These are phyloP conservation scores for Camelina hispida DNA, from an alignment of 345 rosid species.

Conservation along the genomic window DNA sequence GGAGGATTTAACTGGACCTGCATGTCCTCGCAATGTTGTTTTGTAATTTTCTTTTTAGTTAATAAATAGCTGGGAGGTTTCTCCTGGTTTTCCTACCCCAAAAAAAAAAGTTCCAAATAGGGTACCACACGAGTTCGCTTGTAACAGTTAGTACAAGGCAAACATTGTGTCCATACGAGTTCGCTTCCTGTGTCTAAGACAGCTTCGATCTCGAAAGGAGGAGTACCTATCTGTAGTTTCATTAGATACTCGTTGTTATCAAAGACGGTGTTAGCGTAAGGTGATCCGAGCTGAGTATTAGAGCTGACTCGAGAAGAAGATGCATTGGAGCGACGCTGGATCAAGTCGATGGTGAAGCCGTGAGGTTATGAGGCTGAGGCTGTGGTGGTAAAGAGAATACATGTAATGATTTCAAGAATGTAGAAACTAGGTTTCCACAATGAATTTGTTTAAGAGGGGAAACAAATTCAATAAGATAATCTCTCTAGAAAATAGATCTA, in stretches of 20 bases:
- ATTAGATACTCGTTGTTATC: not conserved
- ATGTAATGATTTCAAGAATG: no score
- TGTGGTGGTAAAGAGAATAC: constrained; percentile 8
- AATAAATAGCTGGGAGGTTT: no score
- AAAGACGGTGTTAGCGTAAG: constrained; percentile 5
- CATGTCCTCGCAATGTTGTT: no score
- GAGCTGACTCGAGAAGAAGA: constrained; percentile 3
- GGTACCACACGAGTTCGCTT: no score
- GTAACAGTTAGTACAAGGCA: constrained; percentile 28
- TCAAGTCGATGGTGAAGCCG: constrained; percentile 37
- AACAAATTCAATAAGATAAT: no score
- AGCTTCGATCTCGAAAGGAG: constrained; percentile 18
- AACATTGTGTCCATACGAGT: constrained; percentile 33
- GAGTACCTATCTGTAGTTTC: constrained; percentile 19
- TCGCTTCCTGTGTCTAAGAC: constrained; percentile 26
- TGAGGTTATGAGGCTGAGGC: constrained; percentile 22
- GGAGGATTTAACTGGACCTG: no score
- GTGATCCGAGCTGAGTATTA: not conserved
- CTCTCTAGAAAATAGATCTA: no score
- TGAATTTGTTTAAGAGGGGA: no score
- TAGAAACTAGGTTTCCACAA: no score
- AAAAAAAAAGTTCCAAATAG: no score
- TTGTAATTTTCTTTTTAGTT: no score
- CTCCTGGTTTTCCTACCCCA: no score
- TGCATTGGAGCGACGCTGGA: constrained; percentile 9